Percentiles rank a stretch among this genome's conserved stretches.
phyloP scores from a whole-genome alignment of 2,329 filamentous ascomycete species.

The Didymella pomorum region DNA sequence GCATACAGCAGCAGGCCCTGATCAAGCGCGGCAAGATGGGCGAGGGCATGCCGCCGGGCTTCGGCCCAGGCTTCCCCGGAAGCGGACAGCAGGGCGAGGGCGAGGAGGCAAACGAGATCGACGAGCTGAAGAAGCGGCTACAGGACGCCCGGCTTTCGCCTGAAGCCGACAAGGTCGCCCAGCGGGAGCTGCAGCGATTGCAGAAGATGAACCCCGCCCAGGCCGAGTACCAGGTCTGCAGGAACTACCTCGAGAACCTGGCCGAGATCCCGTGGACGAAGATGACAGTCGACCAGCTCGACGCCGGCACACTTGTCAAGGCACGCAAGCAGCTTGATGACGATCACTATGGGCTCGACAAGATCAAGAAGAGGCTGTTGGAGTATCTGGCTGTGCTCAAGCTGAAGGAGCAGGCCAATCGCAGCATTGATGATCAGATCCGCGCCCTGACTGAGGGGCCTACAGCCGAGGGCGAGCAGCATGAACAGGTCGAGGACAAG shows the following conservation, averaged over 20 bases:
- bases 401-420: slow-evolving; percentile 89
- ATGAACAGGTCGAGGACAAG: slow-evolving; percentile 50
- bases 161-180: slow-evolving; percentile 89
- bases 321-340: slow-evolving; percentile 92
- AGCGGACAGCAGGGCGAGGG: slow-evolving; percentile 67
- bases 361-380: slow-evolving; percentile 94
- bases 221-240: slow-evolving; percentile 91
- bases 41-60: slow-evolving; percentile 45
- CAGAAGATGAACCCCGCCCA: slow-evolving; percentile 97
- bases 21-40: slow-evolving; percentile 46
- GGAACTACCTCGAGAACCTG: slow-evolving; percentile 93
- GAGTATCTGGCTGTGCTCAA: slow-evolving; percentile 97
- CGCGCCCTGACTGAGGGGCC: slow-evolving; percentile 59
- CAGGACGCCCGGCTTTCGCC: slow-evolving; percentile 80
- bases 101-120: slow-evolving; percentile 87
- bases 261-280: slow-evolving; percentile 93
- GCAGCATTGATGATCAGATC: slow-evolving; percentile 82
- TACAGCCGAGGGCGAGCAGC: slow-evolving; percentile 43
- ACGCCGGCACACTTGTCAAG: slow-evolving; percentile 76
- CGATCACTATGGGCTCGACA: slow-evolving; percentile 95
- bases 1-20: slow-evolving; percentile 54
- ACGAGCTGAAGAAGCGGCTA: slow-evolving; percentile 88
- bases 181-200: slow-evolving; percentile 84
- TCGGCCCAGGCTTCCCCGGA: slow-evolving; percentile 55
- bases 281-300: slow-evolving; percentile 84